phyloP scores from a whole-genome alignment of 805 yeast genomes.

The Zygoascus tannicola region DNA sequence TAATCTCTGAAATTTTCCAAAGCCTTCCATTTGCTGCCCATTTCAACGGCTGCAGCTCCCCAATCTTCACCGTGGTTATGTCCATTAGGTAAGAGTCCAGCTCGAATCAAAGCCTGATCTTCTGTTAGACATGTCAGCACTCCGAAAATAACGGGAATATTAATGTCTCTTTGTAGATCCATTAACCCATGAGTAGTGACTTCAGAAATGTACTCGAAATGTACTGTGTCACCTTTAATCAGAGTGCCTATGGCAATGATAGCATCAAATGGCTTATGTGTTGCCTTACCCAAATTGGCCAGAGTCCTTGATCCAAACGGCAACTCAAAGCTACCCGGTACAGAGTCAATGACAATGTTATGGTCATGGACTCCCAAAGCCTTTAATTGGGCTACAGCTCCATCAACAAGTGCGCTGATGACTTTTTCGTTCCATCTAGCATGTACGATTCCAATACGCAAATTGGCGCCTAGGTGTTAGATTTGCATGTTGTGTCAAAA shows the following conservation, averaged over 20 bases:
- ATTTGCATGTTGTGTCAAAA: not conserved
- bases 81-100: conserved; percentile 66
- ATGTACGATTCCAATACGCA: conserved; percentile 79
- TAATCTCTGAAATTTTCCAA: no score
- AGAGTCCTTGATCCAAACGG: conserved; percentile 64
- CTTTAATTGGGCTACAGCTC: conserved; percentile 53
- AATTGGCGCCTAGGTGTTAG: conserved; percentile 20
- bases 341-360: conserved; percentile 72
- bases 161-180: conserved; percentile 61
- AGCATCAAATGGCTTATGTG: conserved; percentile 44
- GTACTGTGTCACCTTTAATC: conserved; percentile 96
- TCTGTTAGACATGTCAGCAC: conserved; percentile 88
- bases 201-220: conserved; percentile 94
- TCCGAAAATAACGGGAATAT: conserved; percentile 85
- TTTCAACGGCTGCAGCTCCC: conserved; percentile 99
- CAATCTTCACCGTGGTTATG: conserved; percentile 98
- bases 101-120: conserved; percentile 87
- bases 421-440: conserved; percentile 89
- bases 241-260: conserved; percentile 89
- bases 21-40: conserved; percentile 39
- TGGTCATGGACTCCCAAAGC: conserved; percentile 64
- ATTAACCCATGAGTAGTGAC: conserved; percentile 77
- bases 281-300: conserved; percentile 7
- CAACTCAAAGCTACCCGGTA: conserved; percentile 92
- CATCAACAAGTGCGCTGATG: conserved; percentile 70